Evolutionary conservation across 257 asterid species (phyloP).

Genomic region (Phtheirospermum japonicum): DNA sequence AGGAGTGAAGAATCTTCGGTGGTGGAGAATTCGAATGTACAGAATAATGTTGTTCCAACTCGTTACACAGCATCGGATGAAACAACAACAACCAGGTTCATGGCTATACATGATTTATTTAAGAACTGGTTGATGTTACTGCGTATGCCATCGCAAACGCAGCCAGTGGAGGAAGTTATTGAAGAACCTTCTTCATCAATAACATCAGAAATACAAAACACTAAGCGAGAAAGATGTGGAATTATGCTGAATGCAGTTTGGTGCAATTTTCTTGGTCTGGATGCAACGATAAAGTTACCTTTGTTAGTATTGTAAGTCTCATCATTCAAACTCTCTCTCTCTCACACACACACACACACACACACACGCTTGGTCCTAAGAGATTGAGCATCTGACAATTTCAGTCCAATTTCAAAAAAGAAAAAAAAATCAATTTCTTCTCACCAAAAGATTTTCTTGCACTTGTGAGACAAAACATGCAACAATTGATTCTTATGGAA

Average conservation of each 20-base stretch:
- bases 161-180: constrained; percentile 36
- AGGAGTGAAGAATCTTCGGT: constrained; percentile 43
- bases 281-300: constrained; percentile 59
- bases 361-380: too few species aligned
- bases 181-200: constrained; percentile 39
- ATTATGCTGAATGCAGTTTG: constrained; percentile 38
- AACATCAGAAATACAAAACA: constrained; percentile 34
- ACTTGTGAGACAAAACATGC: too few species aligned
- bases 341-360: too few species aligned
- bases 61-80: constrained; percentile 39
- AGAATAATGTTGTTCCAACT: constrained; percentile 39
- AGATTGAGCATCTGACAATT: too few species aligned
- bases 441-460: too few species aligned
- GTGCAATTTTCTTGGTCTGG: constrained; percentile 46
- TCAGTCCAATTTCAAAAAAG: too few species aligned
- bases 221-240: constrained; percentile 34
- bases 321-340: constrained; percentile 5
- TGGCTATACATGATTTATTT: constrained; percentile 54
- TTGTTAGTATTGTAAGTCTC: constrained; percentile 64
- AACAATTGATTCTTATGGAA: too few species aligned
- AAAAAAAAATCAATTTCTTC: too few species aligned
- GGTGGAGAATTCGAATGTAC: constrained; percentile 43
- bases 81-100: constrained; percentile 35
- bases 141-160: constrained; percentile 39
- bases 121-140: constrained; percentile 61